Base-by-base conservation (phyloP, 345 rosid genomes). In the Eutrema yunnanense region DNA sequence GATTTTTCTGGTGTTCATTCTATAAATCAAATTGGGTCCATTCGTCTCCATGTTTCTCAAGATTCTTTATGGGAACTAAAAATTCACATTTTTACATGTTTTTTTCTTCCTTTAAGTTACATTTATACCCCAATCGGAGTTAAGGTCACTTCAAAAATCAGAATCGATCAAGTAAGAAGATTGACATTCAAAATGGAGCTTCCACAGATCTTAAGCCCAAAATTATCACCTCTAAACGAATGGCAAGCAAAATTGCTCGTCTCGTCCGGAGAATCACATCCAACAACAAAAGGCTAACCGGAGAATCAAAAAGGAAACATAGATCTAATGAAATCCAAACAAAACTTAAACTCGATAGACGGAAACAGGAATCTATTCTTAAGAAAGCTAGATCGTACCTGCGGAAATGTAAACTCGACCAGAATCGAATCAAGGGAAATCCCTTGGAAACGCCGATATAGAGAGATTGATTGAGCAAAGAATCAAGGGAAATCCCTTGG, bases 301-400 rank as follows among this genome's bases (percentile, higher is more conserved):
- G 19, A 68, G 36, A 34, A 50, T 40, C 51, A 22, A 44, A 60
- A 48, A 50, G 16, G 6, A 19, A 62, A 49, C 26, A 52, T 52
- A 63, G 75, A 77, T 77, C 73, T 72, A 59, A 53, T 2, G 9
- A 71, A 79, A 36, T 51, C 36, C 34, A 43, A 2, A 4, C 4
- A n/a, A 34, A 50, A 34, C 59, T 29, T 14, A 38, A 49, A 29
- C 29, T 3, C 46, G 4, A 32, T 9, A 22, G 26, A 73, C 34
- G 34, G 3, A 66, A 34, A 67, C 13, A 57, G 8, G 71, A 70
- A 73, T 78, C 80, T 56, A 19, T 64, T 59, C 62, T 36, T 30
- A 32, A 32, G 14, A 36, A 0, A 53, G 61, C 14, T 26, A 40
- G 75, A 58, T 68, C 70, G 64, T 67, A 85, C 82, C 83, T 67